Percentiles rank a stretch among this genome's conserved stretches.
phyloP scores from a whole-genome alignment of 2,329 filamentous ascomycete species.

The Cadophora sp. region DNA sequence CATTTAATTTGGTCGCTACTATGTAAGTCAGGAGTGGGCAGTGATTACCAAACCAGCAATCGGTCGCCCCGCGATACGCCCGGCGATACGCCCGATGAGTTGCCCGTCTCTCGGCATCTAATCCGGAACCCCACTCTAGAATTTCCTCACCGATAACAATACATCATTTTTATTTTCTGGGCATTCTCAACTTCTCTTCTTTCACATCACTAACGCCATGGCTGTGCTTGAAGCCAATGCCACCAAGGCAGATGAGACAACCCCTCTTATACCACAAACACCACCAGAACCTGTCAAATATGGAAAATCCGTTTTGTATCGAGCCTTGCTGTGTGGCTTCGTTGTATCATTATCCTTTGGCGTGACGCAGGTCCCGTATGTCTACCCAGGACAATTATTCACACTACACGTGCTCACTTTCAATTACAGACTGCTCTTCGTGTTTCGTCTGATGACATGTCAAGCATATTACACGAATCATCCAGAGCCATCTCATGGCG shows the following conservation, averaged over 20 bases:
- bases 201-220: neutral
- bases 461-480: constrained; percentile 70
- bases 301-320: constrained; percentile 44
- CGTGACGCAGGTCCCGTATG: constrained; percentile 54
- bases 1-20: neutral
- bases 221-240: neutral
- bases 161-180: neutral
- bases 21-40: neutral
- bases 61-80: neutral
- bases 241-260: constrained; percentile 23
- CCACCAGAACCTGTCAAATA: constrained; percentile 22
- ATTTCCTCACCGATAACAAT: constrained; percentile 1
- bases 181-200: neutral
- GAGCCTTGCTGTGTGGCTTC: constrained; percentile 64
- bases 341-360: constrained; percentile 60
- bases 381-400: neutral
- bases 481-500: constrained; percentile 54
- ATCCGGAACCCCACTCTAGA: constrained; percentile 2
- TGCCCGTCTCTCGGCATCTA: neutral
- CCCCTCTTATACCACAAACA: constrained; percentile 24
- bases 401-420: neutral
- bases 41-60: neutral
- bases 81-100: neutral
- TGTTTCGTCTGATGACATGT: constrained; percentile 76
- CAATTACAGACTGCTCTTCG: constrained; percentile 55